These are phyloP conservation scores for Podaxis sp. DNA, from an alignment of 768 basidiomycete species.

Conservation along the genomic window DNA sequence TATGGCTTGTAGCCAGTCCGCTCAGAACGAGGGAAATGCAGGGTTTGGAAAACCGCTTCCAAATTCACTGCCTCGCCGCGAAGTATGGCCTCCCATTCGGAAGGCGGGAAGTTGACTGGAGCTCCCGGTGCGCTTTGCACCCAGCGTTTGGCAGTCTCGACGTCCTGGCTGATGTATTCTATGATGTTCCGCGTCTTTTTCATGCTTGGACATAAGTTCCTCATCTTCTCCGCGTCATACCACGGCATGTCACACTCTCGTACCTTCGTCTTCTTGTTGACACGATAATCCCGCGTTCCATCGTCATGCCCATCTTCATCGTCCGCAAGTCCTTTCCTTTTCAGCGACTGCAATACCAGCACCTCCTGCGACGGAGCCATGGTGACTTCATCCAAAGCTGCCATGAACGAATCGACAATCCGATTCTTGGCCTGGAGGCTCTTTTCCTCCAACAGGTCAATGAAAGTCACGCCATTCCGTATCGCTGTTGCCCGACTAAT, in stretches of 20 bases:
- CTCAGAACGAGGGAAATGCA: constrained; percentile 17
- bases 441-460: background rate
- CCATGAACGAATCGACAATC: background rate
- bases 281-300: too few relatives aligned
- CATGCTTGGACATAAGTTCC: too few relatives aligned
- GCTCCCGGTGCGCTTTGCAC: background rate
- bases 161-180: background rate
- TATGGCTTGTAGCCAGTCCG: constrained; percentile 22
- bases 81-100: constrained; percentile 27
- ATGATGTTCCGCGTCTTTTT: too few relatives aligned
- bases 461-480: background rate
- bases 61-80: constrained; percentile 27
- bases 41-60: constrained; percentile 23
- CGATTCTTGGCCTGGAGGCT: background rate
- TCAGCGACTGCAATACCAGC: too few relatives aligned
- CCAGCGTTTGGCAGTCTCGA: constrained; percentile 8
- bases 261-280: too few relatives aligned
- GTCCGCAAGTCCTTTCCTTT: too few relatives aligned
- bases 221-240: too few relatives aligned
- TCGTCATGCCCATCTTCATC: too few relatives aligned
- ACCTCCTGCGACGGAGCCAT: too few relatives aligned
- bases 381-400: background rate
- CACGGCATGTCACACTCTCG: too few relatives aligned
- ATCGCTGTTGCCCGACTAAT: background rate
- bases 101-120: constrained; percentile 19